A percentile compares a stretch with the other conserved stretches of the same genome.
phyloP scores from a whole-genome alignment of 768 basidiomycete species.

The Fistulinella prunicolor region DNA sequence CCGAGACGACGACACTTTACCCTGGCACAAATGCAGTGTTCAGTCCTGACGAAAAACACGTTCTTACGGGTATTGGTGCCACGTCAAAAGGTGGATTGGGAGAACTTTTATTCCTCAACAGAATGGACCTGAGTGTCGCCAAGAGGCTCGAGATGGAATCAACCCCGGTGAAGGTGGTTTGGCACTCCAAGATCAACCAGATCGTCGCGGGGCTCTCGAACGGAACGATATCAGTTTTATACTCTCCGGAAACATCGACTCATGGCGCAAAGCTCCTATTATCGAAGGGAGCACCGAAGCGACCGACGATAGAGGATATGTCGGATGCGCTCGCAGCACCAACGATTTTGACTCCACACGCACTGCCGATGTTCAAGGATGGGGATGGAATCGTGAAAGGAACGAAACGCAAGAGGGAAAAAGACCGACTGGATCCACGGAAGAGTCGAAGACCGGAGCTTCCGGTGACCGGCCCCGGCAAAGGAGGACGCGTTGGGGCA shows the following conservation, averaged over 20 bases:
- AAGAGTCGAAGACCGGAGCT: conserved; percentile 92
- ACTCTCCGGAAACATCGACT: conserved; percentile 85
- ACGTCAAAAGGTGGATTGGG: conserved; percentile 66
- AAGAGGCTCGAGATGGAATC: conserved; percentile 68
- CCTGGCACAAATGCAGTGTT: conserved; percentile 92
- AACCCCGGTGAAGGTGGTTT: conserved; percentile 85
- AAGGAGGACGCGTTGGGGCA: conserved; percentile 91
- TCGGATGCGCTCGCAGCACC: conserved; percentile 83
- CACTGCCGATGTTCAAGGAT: conserved; percentile 90
- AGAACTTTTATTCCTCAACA: conserved; percentile 68
- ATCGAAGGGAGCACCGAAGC: conserved; percentile 81
- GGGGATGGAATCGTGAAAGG: conserved; percentile 62
- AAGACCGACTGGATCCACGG: conserved; percentile 81
- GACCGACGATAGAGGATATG: conserved; percentile 83
- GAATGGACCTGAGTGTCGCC: conserved; percentile 64
- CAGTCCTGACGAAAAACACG: conserved; percentile 88
- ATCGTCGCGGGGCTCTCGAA: conserved; percentile 86
- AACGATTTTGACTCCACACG: conserved; percentile 89
- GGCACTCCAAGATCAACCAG: conserved; percentile 98
- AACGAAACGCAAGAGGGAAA: conserved; percentile 86
- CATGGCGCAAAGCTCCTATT: conserved; percentile 91
- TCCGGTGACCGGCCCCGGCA: conserved; percentile 90
- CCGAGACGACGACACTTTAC: conserved; percentile 72
- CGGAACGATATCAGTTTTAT: conserved; percentile 85
- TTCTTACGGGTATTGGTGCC: conserved; percentile 81